Evolutionary conservation across 345 rosid species (phyloP), one percentile per base, ranked within the genome.

Genomic region (Moricandia arvensis): DNA sequence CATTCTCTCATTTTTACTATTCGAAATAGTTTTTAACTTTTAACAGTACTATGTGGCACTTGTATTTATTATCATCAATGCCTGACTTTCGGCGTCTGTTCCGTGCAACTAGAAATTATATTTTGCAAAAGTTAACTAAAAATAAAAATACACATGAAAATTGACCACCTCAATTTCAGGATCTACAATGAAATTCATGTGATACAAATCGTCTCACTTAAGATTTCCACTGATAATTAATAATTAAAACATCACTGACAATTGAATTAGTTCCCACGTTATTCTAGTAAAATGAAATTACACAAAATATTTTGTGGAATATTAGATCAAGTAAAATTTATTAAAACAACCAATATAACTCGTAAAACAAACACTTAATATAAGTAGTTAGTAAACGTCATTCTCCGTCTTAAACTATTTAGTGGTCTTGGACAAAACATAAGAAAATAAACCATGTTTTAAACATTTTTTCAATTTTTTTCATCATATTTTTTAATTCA

Each of bases 121-220:
- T 41, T 30, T 30, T 10, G 61, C 63, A 17, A 30, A 59, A 75
- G 31, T 0, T 18, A 74, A 24, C n/a, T 57, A 45, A 1, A 53
- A 62, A 31, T 11, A 70, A n/a, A 16, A 8, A 57, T 64, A 47
- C 72, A 72, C 47, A 66, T 45, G 55, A 29, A 59, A 11, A n/a
- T 61, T 73, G 75, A 64, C 68, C 34, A 74, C 82, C 82, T 69
- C 59, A 74, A 74, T 68, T 69, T 79, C 72, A 74, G 82, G 82
- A 74, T 79, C 82, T 58, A 54, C 41, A 18, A 3, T 57, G 59
- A 63, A 17, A 6, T 66, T 72, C 82, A 79, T 74, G 79, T 79
- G 82, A 47, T 68, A 72, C 67, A 59, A 78, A 78, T 72, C 81
- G 81, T 72, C 73, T 66, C 59, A 18, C 63, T 51, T 78, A 72